Base-by-base conservation (phyloP, 2,329 filamentous ascomycete species). In the Bertia moriformis region DNA sequence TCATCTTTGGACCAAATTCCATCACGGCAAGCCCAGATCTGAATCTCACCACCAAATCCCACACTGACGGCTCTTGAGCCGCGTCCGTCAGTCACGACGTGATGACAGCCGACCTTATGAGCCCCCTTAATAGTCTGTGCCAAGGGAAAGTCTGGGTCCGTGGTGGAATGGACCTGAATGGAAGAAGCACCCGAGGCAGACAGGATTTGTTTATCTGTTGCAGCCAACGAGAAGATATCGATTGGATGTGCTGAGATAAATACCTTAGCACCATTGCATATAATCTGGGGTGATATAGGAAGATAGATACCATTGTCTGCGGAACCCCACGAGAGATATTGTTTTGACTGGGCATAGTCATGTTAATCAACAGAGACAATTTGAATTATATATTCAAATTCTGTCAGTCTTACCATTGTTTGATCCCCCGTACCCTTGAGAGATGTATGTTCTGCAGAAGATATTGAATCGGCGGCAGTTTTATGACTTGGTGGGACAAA, bases 271-370 rank as follows among this genome's bases (percentile, higher is more conserved):
- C 38, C 18, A 38, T 15, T 13, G 37, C 14, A 14, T 32, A 38
- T 37, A 39, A 29, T n/a, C 20, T 19, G 20, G 32, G 22, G n/a
- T n/a, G n/a, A n/a, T n/a, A n/a, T n/a, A n/a, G n/a, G n/a, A n/a
- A n/a, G n/a, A 40, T 40, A 54, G 66, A 57, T 57, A 85, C 85
- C 87, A 66, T 87, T 74, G 56, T 93, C 83, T 57, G 94, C 75
- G 33, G 87, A 89, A 59, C 94, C 85, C 48, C 83, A 82, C 52
- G 89, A 93, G 45, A 98, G 73, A 58, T 95, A 98, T 79, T 96
- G 91, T 66, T 96, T 96, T 41, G 91, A 98, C 91, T 95, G 43
- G 1, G 42, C 37, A 29, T 18, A 19, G 29, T 40, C n/a, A 17
- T 15, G 24, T 36, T 18, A 18, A 36, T 19, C 12, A 40, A 38